phyloP scores from a whole-genome alignment of 164 flowering plant genomes.

The Aristolochia californica region DNA sequence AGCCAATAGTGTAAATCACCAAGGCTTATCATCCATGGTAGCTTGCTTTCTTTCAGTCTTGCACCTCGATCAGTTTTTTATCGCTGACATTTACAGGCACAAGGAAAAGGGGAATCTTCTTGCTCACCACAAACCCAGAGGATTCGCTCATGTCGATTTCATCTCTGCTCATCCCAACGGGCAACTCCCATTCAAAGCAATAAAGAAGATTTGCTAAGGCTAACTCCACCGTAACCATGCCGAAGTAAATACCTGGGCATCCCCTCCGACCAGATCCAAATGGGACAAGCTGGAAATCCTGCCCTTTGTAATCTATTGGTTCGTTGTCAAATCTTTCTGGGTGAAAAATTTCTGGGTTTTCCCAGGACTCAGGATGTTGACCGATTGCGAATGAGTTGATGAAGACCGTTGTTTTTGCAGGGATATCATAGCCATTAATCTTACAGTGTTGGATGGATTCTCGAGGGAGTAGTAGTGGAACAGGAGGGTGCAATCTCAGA shows the following conservation, averaged over 20 bases:
- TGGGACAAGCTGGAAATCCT: neutral
- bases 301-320: neutral
- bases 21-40: no score
- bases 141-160: conserved; percentile 1
- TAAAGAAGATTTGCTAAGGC: conserved; percentile 1
- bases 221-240: neutral
- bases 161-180: neutral
- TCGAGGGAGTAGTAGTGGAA: neutral
- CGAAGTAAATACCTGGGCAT: neutral
- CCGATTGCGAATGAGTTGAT: neutral
- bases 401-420: neutral
- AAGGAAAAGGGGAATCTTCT: conserved; percentile 1
- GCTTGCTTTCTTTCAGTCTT: no score
- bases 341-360: neutral
- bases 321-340: neutral
- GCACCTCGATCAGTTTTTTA: conserved; percentile 13
- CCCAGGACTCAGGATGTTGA: neutral
- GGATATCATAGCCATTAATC: conserved; percentile 1
- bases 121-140: neutral
- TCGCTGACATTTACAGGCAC: neutral
- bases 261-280: neutral
- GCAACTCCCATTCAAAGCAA: conserved; percentile 2
- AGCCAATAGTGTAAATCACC: no score
- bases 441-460: neutral
- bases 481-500: conserved; percentile 1